A percentile compares a stretch with the other conserved stretches of the same genome.
Conservation (phyloP, 495 filamentous ascomycete genomes). For the Hypoxylon perforatum region DNA sequence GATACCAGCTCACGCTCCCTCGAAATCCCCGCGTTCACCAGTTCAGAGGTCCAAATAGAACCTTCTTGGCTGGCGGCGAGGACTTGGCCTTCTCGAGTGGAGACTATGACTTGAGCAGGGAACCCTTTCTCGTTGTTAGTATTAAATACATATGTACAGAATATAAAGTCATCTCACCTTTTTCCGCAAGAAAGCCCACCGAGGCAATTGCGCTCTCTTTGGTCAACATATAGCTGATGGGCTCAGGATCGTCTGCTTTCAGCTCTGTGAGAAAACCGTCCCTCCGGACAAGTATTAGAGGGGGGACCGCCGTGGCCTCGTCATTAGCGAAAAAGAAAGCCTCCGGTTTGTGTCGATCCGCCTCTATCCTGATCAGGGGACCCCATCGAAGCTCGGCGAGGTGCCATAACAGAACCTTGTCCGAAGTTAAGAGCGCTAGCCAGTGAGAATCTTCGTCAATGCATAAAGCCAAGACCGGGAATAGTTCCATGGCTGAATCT, state of each 20-base stretch:
- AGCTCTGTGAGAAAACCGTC: slow-evolving; percentile 69
- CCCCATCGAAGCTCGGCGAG: slow-evolving; percentile 63
- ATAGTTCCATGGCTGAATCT: slow-evolving; percentile 50
- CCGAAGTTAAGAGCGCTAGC: slow-evolving; percentile 70
- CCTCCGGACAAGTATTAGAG: slow-evolving; percentile 65
- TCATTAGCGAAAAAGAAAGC: slow-evolving; percentile 67
- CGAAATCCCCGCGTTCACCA: slow-evolving; percentile 35
- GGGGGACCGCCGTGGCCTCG: slow-evolving; percentile 44
- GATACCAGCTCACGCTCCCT: slow-evolving; percentile 41
- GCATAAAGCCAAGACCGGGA: slow-evolving; percentile 68
- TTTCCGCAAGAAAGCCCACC: slow-evolving; percentile 55
- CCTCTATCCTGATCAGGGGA: slow-evolving; percentile 56
- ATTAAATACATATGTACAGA: neutral
- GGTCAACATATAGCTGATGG: slow-evolving; percentile 54
- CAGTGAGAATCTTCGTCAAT: slow-evolving; percentile 69
- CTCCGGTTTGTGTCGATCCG: slow-evolving; percentile 63
- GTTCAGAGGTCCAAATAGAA: slow-evolving; percentile 49
- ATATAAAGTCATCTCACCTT: slow-evolving; percentile 41
- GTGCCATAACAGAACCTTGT: slow-evolving; percentile 68
- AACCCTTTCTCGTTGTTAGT: slow-evolving; percentile 39
- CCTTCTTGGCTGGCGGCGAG: slow-evolving; percentile 55
- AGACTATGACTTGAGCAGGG: slow-evolving; percentile 45
- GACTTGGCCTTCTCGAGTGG: slow-evolving; percentile 50
- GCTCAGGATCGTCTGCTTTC: slow-evolving; percentile 42
- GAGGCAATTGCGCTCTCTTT: slow-evolving; percentile 56